Conservation (phyloP, 352 stramenopile genomes). For the Phytophthora sojae region DNA sequence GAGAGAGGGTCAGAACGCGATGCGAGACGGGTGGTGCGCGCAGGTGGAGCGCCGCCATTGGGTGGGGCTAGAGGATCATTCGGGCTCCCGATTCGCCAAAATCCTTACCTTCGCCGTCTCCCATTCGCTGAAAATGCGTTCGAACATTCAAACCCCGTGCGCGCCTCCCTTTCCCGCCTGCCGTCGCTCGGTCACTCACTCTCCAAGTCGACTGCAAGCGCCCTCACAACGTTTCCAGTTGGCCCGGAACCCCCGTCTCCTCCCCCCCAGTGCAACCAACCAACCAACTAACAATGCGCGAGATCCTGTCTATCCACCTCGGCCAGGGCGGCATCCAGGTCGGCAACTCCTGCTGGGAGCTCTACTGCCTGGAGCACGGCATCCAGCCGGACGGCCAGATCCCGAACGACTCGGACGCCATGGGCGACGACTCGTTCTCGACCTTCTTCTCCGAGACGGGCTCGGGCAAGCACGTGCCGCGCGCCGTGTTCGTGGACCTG, state of each 20-base stretch:
- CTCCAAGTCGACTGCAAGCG: slow-evolving; percentile 41
- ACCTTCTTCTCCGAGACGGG: slow-evolving; percentile 94
- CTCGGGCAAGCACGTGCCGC: slow-evolving; percentile 64
- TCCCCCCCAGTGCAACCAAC: neutral
- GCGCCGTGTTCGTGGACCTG: slow-evolving; percentile 96
- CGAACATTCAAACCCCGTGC: slow-evolving; percentile 23
- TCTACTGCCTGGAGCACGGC: slow-evolving; percentile 94
- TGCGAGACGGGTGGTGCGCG: slow-evolving; percentile 1
- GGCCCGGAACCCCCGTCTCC: slow-evolving; percentile 1
- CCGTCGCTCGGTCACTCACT: slow-evolving; percentile 23
- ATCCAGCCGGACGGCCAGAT: slow-evolving; percentile 93
- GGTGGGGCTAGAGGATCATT: neutral
- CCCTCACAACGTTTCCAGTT: slow-evolving; percentile 43
- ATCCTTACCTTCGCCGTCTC: neutral
- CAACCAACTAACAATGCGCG: slow-evolving; percentile 85
- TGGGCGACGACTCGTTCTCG: slow-evolving; percentile 66
- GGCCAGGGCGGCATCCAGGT: slow-evolving; percentile 92
- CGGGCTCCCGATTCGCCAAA: slow-evolving; percentile 9
- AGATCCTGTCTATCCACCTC: slow-evolving; percentile 96
- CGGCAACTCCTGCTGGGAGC: slow-evolving; percentile 94
- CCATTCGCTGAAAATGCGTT: slow-evolving; percentile 25
- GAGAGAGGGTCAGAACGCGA: slow-evolving; percentile 5
- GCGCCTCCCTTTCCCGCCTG: slow-evolving; percentile 27
- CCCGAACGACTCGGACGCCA: too few species aligned
- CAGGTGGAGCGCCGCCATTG: slow-evolving; percentile 2